Conservation (phyloP, 768 basidiomycete genomes). For the Boletus rex-veris region DNA sequence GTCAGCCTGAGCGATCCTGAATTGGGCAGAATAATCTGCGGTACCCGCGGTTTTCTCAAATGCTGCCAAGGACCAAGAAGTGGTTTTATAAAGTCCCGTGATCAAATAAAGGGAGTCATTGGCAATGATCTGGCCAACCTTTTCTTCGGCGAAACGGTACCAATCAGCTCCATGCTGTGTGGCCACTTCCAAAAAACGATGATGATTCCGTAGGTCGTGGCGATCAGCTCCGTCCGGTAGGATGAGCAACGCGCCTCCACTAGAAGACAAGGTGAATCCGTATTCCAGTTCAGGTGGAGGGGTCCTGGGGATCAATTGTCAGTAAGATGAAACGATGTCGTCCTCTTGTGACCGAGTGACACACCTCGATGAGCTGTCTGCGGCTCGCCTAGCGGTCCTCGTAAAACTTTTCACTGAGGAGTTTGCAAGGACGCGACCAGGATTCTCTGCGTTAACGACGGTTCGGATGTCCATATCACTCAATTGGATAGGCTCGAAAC, state of each 20-base stretch:
- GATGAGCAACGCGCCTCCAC: constrained; percentile 30
- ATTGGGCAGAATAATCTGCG: constrained; percentile 1
- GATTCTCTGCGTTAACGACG: not conserved
- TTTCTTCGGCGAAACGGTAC: constrained; percentile 26
- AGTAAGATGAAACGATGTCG: not conserved
- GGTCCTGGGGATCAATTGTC: not conserved
- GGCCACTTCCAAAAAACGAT: constrained; percentile 17
- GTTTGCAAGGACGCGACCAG: constrained; percentile 4
- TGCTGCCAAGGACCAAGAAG: constrained; percentile 30
- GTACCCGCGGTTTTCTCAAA: constrained; percentile 2
- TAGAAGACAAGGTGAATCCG: constrained; percentile 9
- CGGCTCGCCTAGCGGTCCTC: not conserved
- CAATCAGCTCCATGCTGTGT: constrained; percentile 20
- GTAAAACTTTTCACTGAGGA: constrained; percentile 4
- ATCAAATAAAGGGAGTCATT: constrained; percentile 31
- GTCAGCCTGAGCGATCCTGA: constrained; percentile 1
- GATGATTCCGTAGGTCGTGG: constrained; percentile 19
- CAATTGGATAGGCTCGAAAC: constrained; percentile 21
- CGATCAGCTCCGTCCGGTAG: constrained; percentile 29
- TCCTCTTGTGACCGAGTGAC: not conserved
- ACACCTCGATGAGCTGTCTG: not conserved
- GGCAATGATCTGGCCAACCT: constrained; percentile 12
- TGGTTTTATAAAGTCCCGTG: constrained; percentile 3
- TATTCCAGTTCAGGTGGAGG: not conserved
- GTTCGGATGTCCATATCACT: constrained; percentile 5